A percentile compares a stretch with the other conserved stretches of the same genome.
phyloP scores from a whole-genome alignment of 495 filamentous ascomycete species.

The Penicillium cinerascens region DNA sequence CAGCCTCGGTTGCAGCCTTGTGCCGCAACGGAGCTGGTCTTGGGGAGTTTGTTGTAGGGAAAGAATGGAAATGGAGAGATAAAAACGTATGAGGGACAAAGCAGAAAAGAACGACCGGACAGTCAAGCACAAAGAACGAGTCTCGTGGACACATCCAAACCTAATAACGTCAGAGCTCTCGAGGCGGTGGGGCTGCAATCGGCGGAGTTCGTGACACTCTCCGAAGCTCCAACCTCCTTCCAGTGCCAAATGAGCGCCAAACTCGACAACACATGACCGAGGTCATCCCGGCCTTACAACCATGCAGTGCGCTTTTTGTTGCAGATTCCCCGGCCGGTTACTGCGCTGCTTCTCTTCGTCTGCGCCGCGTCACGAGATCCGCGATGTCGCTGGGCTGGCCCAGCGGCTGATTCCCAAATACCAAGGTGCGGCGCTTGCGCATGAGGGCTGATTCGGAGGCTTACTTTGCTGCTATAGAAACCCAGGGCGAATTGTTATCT shows the following conservation, averaged over 20 bases:
- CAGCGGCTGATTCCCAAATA: conserved; percentile 45
- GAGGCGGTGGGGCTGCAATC: conserved; percentile 8
- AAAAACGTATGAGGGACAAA: not conserved
- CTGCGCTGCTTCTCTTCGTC: conserved; percentile 41
- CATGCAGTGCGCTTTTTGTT: conserved; percentile 15
- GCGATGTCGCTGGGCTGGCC: conserved; percentile 40
- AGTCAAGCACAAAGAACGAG: not conserved
- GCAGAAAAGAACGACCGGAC: not conserved
- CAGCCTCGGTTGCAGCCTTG: conserved; percentile 1
- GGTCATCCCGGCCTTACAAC: not conserved
- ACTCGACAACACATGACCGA: not conserved
- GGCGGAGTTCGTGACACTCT: not conserved
- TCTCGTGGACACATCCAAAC: not conserved
- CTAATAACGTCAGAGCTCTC: conserved; percentile 4
- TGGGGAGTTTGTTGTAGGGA: not conserved
- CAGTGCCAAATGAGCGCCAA: not conserved
- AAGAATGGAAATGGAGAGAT: not conserved
- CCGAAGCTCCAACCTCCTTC: not conserved
- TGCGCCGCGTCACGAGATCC: conserved; percentile 34
- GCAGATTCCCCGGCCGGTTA: conserved; percentile 6
- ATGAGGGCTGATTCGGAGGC: not conserved
- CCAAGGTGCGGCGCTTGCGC: conserved; percentile 44
- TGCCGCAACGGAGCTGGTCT: not conserved
- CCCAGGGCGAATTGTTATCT: conserved; percentile 64
- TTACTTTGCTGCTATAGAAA: conserved; percentile 39